These are phyloP conservation scores for Poronia punctata DNA, from an alignment of 495 filamentous ascomycete species.

Conservation along the genomic window DNA sequence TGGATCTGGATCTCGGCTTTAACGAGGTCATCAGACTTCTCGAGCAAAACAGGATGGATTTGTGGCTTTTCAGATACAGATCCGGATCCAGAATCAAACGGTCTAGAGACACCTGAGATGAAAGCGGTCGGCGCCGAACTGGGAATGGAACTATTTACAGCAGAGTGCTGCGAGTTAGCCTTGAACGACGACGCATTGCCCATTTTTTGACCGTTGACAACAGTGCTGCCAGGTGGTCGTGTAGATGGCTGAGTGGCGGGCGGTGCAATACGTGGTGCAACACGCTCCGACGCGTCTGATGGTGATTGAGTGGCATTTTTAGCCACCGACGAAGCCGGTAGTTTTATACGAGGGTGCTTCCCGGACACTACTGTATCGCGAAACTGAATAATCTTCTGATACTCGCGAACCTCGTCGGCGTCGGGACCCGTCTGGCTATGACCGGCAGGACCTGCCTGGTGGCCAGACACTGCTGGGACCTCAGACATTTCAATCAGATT, in stretches of 20 bases:
- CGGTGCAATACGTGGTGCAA: no score
- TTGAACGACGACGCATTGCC: conserved; percentile 32
- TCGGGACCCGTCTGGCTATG: conserved; percentile 23
- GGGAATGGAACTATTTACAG: conserved; percentile 21
- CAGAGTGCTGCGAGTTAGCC: conserved; percentile 28
- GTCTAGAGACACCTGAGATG: conserved; percentile 21
- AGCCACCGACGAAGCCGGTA: conserved; percentile 19
- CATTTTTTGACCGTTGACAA: conserved; percentile 18
- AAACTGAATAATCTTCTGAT: conserved; percentile 67
- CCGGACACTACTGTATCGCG: conserved; percentile 70
- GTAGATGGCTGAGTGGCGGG: no score
- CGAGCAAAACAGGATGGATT: conserved; percentile 73
- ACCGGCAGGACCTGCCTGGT: conserved; percentile 1
- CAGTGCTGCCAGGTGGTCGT: conserved; percentile 8
- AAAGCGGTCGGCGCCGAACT: conserved; percentile 15
- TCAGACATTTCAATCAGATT: conserved; percentile 12
- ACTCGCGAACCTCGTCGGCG: conserved; percentile 45
- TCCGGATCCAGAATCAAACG: conserved; percentile 31
- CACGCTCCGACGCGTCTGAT: conserved; percentile 18
- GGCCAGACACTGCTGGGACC: conserved; percentile 6
- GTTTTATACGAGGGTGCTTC: conserved; percentile 65
- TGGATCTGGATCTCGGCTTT: conserved; percentile 76
- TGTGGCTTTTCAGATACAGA: conserved; percentile 23
- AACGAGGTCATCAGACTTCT: conserved; percentile 76
- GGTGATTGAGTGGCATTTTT: conserved; percentile 30